Evolutionary conservation across 2,329 filamentous ascomycete genomes (phyloP), one percentile per base, ranked within the genome.

Genomic region (Sporothrix euskadiensis): DNA sequence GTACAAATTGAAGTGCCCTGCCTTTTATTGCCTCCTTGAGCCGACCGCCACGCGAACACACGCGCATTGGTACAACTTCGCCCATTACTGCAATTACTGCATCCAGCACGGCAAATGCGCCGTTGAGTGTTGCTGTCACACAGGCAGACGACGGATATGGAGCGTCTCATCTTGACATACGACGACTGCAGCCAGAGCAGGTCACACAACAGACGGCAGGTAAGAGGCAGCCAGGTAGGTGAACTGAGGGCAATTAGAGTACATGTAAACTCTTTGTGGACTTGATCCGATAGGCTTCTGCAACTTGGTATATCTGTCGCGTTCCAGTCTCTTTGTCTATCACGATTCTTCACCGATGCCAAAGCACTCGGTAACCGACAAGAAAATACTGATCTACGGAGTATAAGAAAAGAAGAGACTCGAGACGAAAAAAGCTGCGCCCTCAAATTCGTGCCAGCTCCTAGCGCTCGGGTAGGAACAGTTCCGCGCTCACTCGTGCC

Each of bases 11-110:
- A 66, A 47, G 63, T 49, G 63, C 22, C 41, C 26, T 66, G 63
- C 63, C 63, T 66, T 32, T 66, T 66, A 32, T 49, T 66, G 22
- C 41, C 63, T 66, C 26, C 44, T 66, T 66, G 41, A 22, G 41
- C 63, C 63, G 61, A 41, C n/a, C 10, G 39, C 61, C 39, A 65
- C 39, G 39, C n/a, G n/a, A n/a, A 16, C 61, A 65, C 61, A 47
- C 44, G 61, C n/a, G 10, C 61, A 47, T 26, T 44, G 16, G 3
- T 10, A 19, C 26, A 1, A 35, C 35, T 35, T 2, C 8, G 35
- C 35, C 35, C 26, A 26, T 26, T 26, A 26, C 26, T 26, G 35
- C 14, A 12, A 26, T 8, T 7, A 35, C 32, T n/a, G 14, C 32
- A 39, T 49, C 44, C 44, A 49, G 44, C 7, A 65, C 19, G 19